These are phyloP conservation scores for Plasmodium vivax DNA, from an alignment of 169 alveolate genomes.

Conservation along the genomic window DNA sequence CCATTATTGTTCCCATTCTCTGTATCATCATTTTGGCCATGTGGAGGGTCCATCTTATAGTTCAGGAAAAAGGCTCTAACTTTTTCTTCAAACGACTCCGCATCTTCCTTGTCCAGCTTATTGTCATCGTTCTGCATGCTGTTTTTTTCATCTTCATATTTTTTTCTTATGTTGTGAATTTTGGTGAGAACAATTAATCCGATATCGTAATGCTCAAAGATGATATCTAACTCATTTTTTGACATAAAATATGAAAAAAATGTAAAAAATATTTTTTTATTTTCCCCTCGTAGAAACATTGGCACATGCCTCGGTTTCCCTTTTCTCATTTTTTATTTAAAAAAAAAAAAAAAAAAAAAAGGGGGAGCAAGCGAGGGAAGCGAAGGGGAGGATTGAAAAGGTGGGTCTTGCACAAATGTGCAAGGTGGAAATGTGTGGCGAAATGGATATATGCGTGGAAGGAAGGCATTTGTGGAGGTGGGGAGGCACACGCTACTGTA, in stretches of 20 bases:
- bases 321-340: slow-evolving; percentile 56
- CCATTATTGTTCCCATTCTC: background rate
- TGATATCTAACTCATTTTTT: slow-evolving; percentile 54
- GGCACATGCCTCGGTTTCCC: slow-evolving; percentile 73
- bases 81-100: slow-evolving; percentile 31
- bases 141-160: slow-evolving; percentile 56
- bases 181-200: slow-evolving; percentile 69
- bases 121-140: slow-evolving; percentile 13
- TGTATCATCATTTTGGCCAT: background rate
- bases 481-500: background rate
- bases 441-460: background rate
- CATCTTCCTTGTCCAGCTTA: slow-evolving; percentile 42
- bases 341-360: slow-evolving; percentile 18
- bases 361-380: background rate
- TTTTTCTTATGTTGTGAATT: slow-evolving; percentile 64
- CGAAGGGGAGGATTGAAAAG: background rate
- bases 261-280: slow-evolving; percentile 44
- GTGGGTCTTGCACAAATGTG: slow-evolving; percentile 7
- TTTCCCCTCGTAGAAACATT: slow-evolving; percentile 69
- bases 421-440: background rate
- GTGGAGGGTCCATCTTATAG: slow-evolving; percentile 32
- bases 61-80: slow-evolving; percentile 32
- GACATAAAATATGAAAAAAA: slow-evolving; percentile 73
- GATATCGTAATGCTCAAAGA: slow-evolving; percentile 61
- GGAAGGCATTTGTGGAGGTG: background rate